Conservation (phyloP, 352 stramenopile genomes). For the Peronospora farinosa region DNA sequence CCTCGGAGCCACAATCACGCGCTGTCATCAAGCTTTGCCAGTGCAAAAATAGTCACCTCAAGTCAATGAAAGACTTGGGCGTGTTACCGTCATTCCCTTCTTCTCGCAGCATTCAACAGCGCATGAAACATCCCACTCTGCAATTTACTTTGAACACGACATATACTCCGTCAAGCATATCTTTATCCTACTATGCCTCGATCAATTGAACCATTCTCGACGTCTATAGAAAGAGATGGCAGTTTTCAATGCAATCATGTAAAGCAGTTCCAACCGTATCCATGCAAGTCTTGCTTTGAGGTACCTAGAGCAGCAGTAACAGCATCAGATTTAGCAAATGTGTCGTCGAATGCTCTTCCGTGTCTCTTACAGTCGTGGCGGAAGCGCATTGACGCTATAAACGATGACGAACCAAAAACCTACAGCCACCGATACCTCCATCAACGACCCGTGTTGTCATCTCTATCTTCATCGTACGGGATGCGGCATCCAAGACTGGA, state of each 20-base stretch:
- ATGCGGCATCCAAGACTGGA: constrained; percentile 27
- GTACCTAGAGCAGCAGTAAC: background rate
- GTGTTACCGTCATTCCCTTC: too few relatives aligned
- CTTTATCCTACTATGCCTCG: too few relatives aligned
- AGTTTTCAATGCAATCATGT: constrained; percentile 12
- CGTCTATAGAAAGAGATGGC: constrained; percentile 1
- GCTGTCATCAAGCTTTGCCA: too few relatives aligned
- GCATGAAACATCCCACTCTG: too few relatives aligned
- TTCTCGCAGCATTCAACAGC: too few relatives aligned
- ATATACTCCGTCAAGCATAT: too few relatives aligned
- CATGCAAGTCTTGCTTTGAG: constrained; percentile 18
- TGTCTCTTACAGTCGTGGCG: constrained; percentile 28
- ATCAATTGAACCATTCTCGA: background rate
- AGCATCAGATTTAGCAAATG: background rate
- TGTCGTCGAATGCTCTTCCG: constrained; percentile 4
- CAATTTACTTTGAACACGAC: too few relatives aligned
- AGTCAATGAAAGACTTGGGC: too few relatives aligned
- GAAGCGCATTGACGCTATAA: constrained; percentile 30
- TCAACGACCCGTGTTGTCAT: too few relatives aligned
- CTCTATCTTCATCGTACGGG: background rate
- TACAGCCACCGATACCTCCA: constrained; percentile 10
- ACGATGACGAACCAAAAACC: background rate
- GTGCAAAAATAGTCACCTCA: too few relatives aligned
- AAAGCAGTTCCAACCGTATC: constrained; percentile 13
- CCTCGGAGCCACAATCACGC: too few relatives aligned